Evolutionary conservation across 2,329 filamentous ascomycete species (phyloP).

Genomic region (Chrysosphaeria jannelii): DNA sequence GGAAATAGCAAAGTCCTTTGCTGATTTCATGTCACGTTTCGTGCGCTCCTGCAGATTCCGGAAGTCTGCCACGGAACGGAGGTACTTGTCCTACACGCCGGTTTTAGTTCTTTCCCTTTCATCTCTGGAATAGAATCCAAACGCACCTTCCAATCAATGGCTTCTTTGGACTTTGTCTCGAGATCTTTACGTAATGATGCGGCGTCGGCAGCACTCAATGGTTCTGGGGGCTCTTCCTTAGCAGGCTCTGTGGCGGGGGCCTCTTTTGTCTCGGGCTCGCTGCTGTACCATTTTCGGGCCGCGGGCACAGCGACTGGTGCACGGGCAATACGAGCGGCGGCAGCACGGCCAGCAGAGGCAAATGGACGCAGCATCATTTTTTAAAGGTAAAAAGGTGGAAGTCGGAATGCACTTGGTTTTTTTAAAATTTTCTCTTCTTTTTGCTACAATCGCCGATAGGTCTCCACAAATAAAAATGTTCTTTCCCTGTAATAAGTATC

Average conservation of each 20-base stretch:
- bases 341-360: too few relatives aligned
- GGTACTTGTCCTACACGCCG: conserved; percentile 54
- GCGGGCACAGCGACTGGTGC: too few relatives aligned
- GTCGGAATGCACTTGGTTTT: too few relatives aligned
- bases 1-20: conserved; percentile 82
- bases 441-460: too few relatives aligned
- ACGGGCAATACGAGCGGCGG: conserved; percentile 1
- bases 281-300: conserved; percentile 18
- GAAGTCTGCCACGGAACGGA: conserved; percentile 86
- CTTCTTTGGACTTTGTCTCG: conserved; percentile 20
- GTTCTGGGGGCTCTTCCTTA: conserved; percentile 7
- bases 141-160: conserved; percentile 56
- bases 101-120: too few relatives aligned
- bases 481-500: too few relatives aligned
- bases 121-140: neutral
- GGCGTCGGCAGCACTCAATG: conserved; percentile 6
- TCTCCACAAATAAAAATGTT: too few relatives aligned
- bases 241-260: conserved; percentile 3
- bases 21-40: conserved; percentile 59
- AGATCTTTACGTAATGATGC: conserved; percentile 19
- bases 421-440: too few relatives aligned
- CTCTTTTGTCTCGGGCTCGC: conserved; percentile 7
- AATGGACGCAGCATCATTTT: too few relatives aligned
- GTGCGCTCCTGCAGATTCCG: conserved; percentile 93
- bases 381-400: too few relatives aligned